Evolutionary conservation across 805 yeast species (phyloP).

Genomic region (Kodamaea lidongshanica): DNA sequence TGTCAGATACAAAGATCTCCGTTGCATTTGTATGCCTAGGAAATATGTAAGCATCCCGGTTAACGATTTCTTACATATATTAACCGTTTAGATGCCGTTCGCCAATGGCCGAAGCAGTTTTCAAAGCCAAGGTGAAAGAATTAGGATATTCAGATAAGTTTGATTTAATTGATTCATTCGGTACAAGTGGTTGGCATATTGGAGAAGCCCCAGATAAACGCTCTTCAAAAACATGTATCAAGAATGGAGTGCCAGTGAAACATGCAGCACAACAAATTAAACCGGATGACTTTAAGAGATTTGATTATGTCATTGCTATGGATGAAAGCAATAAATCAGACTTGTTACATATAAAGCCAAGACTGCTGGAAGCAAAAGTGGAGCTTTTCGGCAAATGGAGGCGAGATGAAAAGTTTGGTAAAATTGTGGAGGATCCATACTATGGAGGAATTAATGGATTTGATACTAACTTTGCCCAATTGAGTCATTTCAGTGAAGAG

Average conservation of each 20-base stretch:
- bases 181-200: constrained; percentile 77
- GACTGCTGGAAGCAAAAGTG: constrained; percentile 43
- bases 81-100: constrained; percentile 68
- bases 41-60: constrained; percentile 53
- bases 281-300: constrained; percentile 44
- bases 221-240: constrained; percentile 58
- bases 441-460: constrained; percentile 85
- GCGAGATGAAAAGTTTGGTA: constrained; percentile 41
- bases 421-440: constrained; percentile 82
- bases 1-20: constrained; percentile 20
- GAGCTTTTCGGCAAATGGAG: constrained; percentile 79
- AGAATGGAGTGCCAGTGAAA: constrained; percentile 65
- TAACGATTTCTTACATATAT: constrained; percentile 7
- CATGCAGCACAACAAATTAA: constrained; percentile 71
- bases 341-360: constrained; percentile 49
- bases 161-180: constrained; percentile 71
- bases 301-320: constrained; percentile 69
- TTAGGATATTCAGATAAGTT: constrained; percentile 43
- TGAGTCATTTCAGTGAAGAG: constrained; percentile 66
- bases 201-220: constrained; percentile 82
- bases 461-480: constrained; percentile 70
- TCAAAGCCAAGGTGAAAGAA: constrained; percentile 55
- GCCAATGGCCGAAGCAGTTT: constrained; percentile 97
- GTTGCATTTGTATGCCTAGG: constrained; percentile 92
- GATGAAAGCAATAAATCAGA: constrained; percentile 54